Evolutionary conservation across 2,329 filamentous ascomycete species (phyloP).

Genomic region (Clonostachys rosea): DNA sequence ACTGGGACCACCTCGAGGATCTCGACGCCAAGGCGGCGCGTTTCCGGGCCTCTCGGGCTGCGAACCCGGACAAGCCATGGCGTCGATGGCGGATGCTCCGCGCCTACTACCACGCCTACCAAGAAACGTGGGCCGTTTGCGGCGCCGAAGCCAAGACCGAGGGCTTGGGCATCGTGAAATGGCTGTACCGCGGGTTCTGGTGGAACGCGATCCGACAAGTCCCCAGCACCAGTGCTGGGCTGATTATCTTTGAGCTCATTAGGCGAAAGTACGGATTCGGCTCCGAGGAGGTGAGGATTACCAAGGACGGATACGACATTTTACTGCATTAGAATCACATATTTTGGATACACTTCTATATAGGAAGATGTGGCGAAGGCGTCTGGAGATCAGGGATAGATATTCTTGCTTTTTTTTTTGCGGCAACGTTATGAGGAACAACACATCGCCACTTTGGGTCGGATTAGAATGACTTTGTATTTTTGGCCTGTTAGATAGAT

Average conservation of each 20-base stretch:
- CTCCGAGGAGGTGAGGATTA: conserved; percentile 58
- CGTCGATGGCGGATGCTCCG: conserved; percentile 48
- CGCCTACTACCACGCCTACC: conserved; percentile 68
- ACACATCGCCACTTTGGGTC: no score
- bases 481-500: no score
- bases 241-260: conserved; percentile 77
- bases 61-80: conserved; percentile 15
- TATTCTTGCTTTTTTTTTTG: no score
- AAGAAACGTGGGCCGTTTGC: conserved; percentile 61
- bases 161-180: conserved; percentile 51
- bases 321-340: conserved; percentile 32
- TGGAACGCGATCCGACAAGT: conserved; percentile 69
- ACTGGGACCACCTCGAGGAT: conserved; percentile 69
- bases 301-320: conserved; percentile 68
- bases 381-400: no score
- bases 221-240: conserved; percentile 69
- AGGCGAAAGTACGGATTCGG: conserved; percentile 66
- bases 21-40: conserved; percentile 57
- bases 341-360: no score
- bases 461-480: no score
- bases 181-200: conserved; percentile 70
- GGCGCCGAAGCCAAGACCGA: conserved; percentile 48
- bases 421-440: no score
- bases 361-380: no score
- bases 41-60: conserved; percentile 26